These are phyloP conservation scores for Colletotrichum incanum DNA, from an alignment of 2,329 filamentous ascomycete genomes.

Conservation along the genomic window DNA sequence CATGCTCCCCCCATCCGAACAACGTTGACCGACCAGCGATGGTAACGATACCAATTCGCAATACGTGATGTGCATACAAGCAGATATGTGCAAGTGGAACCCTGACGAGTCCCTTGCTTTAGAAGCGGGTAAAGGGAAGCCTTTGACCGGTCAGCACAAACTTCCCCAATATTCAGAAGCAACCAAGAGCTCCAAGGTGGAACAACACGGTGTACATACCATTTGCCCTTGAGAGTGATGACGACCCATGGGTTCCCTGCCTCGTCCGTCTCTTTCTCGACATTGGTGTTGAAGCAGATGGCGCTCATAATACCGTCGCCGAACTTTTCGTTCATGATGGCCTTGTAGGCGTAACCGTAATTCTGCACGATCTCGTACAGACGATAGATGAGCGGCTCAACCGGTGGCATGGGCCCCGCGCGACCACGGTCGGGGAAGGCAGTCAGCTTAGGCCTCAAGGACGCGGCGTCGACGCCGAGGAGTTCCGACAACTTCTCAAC, in stretches of 20 bases:
- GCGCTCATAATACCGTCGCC: conserved; percentile 97
- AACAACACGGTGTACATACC: conserved; percentile 76
- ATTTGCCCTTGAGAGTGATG: conserved; percentile 88
- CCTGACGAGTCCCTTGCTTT: conserved; percentile 6
- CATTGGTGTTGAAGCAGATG: conserved; percentile 90
- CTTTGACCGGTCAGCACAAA: conserved; percentile 45
- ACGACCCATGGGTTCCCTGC: conserved; percentile 87
- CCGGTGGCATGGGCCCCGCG: conserved; percentile 85
- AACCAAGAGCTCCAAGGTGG: background rate
- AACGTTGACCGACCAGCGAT: background rate
- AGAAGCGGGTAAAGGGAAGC: conserved; percentile 57
- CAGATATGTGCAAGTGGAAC: background rate
- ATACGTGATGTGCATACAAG: background rate
- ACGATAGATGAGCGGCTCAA: conserved; percentile 89
- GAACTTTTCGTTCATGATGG: conserved; percentile 95
- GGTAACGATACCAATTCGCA: background rate
- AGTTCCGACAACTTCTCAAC: conserved; percentile 75
- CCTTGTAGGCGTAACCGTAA: conserved; percentile 97
- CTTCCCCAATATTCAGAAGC: background rate
- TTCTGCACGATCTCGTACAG: conserved; percentile 97
- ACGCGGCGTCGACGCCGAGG: conserved; percentile 71
- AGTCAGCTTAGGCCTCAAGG: conserved; percentile 74
- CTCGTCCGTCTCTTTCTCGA: conserved; percentile 93
- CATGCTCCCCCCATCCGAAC: background rate
- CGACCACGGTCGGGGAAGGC: conserved; percentile 87